Evolutionary conservation across 2,329 filamentous ascomycete species (phyloP).

Genomic region (Coccinonectria pachysandricola): DNA sequence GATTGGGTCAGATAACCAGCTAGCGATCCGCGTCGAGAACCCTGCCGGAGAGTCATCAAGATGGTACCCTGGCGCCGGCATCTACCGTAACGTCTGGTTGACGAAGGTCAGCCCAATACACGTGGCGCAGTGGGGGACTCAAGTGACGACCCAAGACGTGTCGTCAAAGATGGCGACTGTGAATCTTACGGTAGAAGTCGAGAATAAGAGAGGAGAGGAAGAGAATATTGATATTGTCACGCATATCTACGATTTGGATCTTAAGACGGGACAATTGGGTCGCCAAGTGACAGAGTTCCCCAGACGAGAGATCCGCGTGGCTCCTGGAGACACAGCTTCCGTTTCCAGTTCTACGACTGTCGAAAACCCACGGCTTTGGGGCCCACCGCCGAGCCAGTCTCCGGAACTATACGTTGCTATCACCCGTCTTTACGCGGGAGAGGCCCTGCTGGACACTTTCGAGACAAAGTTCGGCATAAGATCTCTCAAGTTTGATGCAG

Average conservation of each 20-base stretch:
- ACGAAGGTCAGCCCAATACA: slow-evolving; percentile 35
- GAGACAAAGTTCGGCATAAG: slow-evolving; percentile 42
- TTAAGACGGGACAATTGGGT: slow-evolving; percentile 17
- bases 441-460: slow-evolving; percentile 30
- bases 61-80: slow-evolving; percentile 44
- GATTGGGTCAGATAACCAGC: slow-evolving; percentile 26
- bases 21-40: slow-evolving; percentile 43
- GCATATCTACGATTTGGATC: slow-evolving; percentile 28
- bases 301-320: no score
- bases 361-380: slow-evolving; percentile 35
- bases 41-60: slow-evolving; percentile 35
- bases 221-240: slow-evolving; percentile 29
- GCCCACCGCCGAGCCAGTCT: slow-evolving; percentile 32
- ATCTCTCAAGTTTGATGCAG: slow-evolving; percentile 26
- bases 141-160: slow-evolving; percentile 34
- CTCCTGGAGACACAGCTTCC: slow-evolving; percentile 21
- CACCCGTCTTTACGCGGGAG: slow-evolving; percentile 24
- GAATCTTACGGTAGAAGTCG: slow-evolving; percentile 33
- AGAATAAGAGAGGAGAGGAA: slow-evolving; percentile 28
- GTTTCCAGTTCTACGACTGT: slow-evolving; percentile 22
- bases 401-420: slow-evolving; percentile 39
- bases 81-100: slow-evolving; percentile 46
- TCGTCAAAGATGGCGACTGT: slow-evolving; percentile 34
- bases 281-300: slow-evolving; percentile 24
- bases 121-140: slow-evolving; percentile 40